These are phyloP conservation scores for Lactarius quietus DNA, from an alignment of 768 basidiomycete genomes.

Conservation along the genomic window DNA sequence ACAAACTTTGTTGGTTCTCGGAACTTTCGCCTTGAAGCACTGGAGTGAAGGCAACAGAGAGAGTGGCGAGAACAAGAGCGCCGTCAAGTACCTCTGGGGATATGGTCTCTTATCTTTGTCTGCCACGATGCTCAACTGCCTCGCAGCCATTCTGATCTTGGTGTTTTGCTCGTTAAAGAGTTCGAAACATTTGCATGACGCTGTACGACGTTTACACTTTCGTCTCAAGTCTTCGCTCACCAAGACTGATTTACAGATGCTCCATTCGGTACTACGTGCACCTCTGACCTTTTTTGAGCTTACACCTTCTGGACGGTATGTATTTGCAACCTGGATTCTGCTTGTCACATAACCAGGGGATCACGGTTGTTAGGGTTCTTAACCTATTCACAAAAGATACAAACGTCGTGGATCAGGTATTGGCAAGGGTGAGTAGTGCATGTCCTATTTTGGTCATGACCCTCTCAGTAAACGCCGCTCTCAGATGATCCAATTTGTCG, in stretches of 20 bases:
- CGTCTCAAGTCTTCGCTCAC: constrained; percentile 8
- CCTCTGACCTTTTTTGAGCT: constrained; percentile 87
- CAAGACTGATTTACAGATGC: constrained; percentile 50
- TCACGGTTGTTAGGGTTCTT: constrained; percentile 52
- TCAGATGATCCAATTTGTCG: constrained; percentile 61
- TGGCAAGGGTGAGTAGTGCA: constrained; percentile 51
- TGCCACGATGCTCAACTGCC: constrained; percentile 50
- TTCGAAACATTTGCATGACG: constrained; percentile 72
- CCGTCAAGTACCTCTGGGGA: constrained; percentile 54
- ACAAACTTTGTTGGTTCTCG: constrained; percentile 58
- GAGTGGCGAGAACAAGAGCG: constrained; percentile 53
- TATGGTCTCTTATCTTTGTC: constrained; percentile 68
- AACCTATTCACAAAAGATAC: constrained; percentile 91
- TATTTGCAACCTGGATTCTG: neutral
- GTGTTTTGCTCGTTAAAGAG: constrained; percentile 74
- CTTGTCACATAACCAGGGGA: neutral
- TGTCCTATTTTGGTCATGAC: neutral
- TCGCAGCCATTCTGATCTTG: constrained; percentile 64
- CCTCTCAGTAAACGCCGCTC: neutral
- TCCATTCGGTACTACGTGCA: constrained; percentile 73
- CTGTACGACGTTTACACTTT: constrained; percentile 40
- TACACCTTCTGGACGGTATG: constrained; percentile 80
- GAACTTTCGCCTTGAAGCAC: constrained; percentile 63
- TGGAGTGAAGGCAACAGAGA: constrained; percentile 81
- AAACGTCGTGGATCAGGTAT: constrained; percentile 80